Evolutionary conservation across 75 land plant species (phyloP).

Genomic region (Picea sitchensis): DNA sequence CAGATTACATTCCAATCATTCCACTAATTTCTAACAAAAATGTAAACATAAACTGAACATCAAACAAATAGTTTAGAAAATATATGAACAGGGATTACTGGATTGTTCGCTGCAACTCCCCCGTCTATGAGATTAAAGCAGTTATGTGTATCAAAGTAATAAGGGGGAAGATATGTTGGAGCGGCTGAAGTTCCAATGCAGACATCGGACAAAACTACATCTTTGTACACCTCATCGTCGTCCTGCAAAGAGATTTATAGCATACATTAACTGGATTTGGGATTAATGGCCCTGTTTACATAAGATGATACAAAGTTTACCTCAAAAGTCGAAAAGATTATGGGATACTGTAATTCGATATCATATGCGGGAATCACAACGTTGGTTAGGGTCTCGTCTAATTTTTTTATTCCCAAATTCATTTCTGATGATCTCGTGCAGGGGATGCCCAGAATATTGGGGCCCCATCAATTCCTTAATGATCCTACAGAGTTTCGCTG

Average conservation of each 20-base stretch:
- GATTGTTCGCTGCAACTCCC: constrained; percentile 33
- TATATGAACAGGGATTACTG: constrained; percentile 11
- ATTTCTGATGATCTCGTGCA: constrained; percentile 6
- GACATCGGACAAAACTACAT: neutral
- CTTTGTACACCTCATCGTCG: neutral
- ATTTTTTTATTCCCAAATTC: neutral
- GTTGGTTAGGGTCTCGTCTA: constrained; percentile 15
- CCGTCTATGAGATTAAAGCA: constrained; percentile 32
- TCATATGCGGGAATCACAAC: constrained; percentile 28
- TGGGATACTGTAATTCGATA: constrained; percentile 16
- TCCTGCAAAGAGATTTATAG: neutral
- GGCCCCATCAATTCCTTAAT: constrained; percentile 1
- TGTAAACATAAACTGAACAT: neutral
- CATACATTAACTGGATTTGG: neutral
- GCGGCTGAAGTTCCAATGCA: constrained; percentile 29
- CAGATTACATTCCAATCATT: too few relatives aligned
- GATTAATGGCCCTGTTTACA: too few relatives aligned
- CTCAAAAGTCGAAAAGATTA: constrained; percentile 21
- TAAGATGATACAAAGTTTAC: neutral
- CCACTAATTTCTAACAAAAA: too few relatives aligned
- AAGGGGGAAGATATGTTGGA: constrained; percentile 30
- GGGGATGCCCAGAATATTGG: constrained; percentile 12
- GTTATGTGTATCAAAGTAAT: constrained; percentile 1
- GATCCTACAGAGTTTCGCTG: too few relatives aligned
- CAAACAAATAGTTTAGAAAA: neutral